A percentile compares a stretch with the other conserved stretches of the same genome.
phyloP scores from a whole-genome alignment of 805 yeast genomes.

The Allodekkera sacchari region DNA sequence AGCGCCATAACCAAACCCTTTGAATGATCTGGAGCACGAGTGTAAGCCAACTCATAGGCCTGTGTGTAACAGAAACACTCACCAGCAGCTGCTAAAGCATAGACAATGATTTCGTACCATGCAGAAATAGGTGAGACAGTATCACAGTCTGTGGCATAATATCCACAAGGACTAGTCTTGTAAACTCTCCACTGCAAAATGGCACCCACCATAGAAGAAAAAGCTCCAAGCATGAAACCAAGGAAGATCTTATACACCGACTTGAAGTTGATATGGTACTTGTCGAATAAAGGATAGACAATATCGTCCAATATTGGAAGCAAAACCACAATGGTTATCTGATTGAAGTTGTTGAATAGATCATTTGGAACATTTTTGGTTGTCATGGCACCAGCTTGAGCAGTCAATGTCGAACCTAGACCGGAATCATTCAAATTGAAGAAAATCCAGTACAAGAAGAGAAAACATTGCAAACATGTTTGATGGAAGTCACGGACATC shows the following conservation, averaged over 20 bases:
- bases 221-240: conserved; percentile 40
- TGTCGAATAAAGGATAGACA: conserved; percentile 41
- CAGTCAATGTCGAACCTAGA: conserved; percentile 37
- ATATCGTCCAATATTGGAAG: conserved; percentile 42
- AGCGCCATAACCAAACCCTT: conserved; percentile 44
- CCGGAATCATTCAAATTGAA: conserved; percentile 38
- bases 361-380: conserved; percentile 49
- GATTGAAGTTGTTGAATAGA: conserved; percentile 46
- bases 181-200: conserved; percentile 41
- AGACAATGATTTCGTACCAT: conserved; percentile 24
- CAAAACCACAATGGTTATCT: conserved; percentile 42
- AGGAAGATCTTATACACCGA: conserved; percentile 37
- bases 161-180: conserved; percentile 43
- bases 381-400: conserved; percentile 48
- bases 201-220: conserved; percentile 42
- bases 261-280: conserved; percentile 31
- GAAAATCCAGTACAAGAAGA: conserved; percentile 34
- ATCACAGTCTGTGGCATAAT: conserved; percentile 31
- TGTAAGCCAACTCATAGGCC: conserved; percentile 45
- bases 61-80: conserved; percentile 45
- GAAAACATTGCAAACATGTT: conserved; percentile 36
- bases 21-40: conserved; percentile 44
- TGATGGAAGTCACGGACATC: conserved; percentile 38
- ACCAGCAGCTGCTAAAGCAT: conserved; percentile 37
- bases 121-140: conserved; percentile 26